Conservation (phyloP, 2,329 filamentous ascomycete genomes). For the Bipolaris cookei region DNA sequence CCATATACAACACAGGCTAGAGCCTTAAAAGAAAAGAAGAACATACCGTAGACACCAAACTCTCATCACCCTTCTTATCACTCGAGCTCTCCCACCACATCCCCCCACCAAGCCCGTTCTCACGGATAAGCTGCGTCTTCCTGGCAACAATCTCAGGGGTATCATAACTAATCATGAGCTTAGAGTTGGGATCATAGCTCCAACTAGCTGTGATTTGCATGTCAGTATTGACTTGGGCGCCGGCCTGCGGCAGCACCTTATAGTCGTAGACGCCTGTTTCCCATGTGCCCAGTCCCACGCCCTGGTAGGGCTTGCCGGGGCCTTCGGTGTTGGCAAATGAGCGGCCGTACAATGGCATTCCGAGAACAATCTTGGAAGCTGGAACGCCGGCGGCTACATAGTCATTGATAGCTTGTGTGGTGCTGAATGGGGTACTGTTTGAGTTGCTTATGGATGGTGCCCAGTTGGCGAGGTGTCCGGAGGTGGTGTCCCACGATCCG, state of each 20-base stretch:
- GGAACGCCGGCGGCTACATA: conserved; percentile 43
- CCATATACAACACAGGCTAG: too few relatives aligned
- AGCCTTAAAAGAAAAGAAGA: neutral
- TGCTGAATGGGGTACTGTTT: conserved; percentile 44
- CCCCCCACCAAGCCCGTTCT: conserved; percentile 42
- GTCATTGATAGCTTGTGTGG: conserved; percentile 38
- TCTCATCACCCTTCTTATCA: conserved; percentile 42
- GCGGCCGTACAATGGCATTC: conserved; percentile 49
- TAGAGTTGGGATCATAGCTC: conserved; percentile 36
- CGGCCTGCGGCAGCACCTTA: conserved; percentile 42
- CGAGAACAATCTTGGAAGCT: conserved; percentile 45
- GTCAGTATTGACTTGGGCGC: conserved; percentile 34
- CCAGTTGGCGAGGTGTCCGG: conserved; percentile 46
- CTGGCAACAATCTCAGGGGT: conserved; percentile 40
- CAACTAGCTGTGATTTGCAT: conserved; percentile 34
- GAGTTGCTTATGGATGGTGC: conserved; percentile 35
- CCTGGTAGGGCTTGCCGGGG: conserved; percentile 40
- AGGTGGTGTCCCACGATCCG: conserved; percentile 43
- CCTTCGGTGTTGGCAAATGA: conserved; percentile 45
- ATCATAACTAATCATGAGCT: conserved; percentile 44
- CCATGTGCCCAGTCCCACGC: conserved; percentile 44
- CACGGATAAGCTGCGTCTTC: conserved; percentile 38
- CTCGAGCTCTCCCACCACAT: conserved; percentile 50
- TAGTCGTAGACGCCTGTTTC: conserved; percentile 48
- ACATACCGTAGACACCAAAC: conserved; percentile 42